Conservation (phyloP, 352 stramenopile genomes). For the Pythium dissimile region DNA sequence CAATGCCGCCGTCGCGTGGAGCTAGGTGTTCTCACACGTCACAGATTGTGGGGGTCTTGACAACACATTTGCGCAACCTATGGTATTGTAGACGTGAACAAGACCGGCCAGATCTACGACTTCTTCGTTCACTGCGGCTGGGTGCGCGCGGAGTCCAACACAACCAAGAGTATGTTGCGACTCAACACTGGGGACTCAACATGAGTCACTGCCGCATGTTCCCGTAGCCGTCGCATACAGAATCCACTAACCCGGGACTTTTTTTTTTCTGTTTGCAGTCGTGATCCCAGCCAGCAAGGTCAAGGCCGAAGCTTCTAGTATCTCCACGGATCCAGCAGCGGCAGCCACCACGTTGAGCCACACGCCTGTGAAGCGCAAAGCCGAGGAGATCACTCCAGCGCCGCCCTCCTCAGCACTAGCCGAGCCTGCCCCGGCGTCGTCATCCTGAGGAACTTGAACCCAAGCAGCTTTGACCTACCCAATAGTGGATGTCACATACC, state of each 20-base stretch:
- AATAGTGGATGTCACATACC: not conserved
- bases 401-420: not conserved
- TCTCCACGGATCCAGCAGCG: not conserved
- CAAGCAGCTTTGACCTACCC: too few relatives aligned
- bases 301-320: conserved; percentile 3
- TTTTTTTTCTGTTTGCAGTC: conserved; percentile 2
- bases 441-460: conserved; percentile 14
- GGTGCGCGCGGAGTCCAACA: conserved; percentile 63
- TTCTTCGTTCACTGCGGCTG: conserved; percentile 90
- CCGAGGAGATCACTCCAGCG: conserved; percentile 35
- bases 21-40: too few relatives aligned
- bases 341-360: not conserved
- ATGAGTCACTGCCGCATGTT: too few relatives aligned
- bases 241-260: not conserved
- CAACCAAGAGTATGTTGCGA: conserved; percentile 42
- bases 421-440: not conserved
- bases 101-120: conserved; percentile 85
- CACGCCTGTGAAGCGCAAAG: conserved; percentile 54
- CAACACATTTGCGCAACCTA: not conserved
- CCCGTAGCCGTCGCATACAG: not conserved
- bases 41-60: too few relatives aligned
- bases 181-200: too few relatives aligned
- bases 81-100: conserved; percentile 61
- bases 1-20: not conserved
- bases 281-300: conserved; percentile 11